Percentiles rank a stretch among this genome's conserved stretches.
These are phyloP conservation scores for Cinnamomum micranthum DNA, from an alignment of 164 flowering plant genomes.

Conservation along the genomic window DNA sequence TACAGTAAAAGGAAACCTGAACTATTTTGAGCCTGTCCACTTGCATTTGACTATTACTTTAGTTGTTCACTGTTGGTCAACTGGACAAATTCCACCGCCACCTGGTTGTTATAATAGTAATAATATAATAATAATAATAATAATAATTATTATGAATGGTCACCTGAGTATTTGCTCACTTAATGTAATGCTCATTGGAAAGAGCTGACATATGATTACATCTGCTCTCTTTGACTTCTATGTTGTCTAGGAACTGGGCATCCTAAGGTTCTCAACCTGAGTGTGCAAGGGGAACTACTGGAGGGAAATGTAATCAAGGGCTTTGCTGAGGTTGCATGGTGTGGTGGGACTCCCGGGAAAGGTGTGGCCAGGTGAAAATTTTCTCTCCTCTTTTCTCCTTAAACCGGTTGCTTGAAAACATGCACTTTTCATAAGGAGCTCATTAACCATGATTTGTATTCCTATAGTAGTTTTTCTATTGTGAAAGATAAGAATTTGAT, in stretches of 20 bases:
- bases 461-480: neutral
- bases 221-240: neutral
- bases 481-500: too few relatives aligned
- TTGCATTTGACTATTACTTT: too few relatives aligned
- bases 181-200: neutral
- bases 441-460: neutral
- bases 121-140: too few relatives aligned
- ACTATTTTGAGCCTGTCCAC: too few relatives aligned
- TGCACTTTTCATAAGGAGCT: neutral
- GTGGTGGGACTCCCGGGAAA: slow-evolving; percentile 97
- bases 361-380: slow-evolving; percentile 83
- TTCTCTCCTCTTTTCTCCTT: neutral
- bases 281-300: slow-evolving; percentile 78
- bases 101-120: too few relatives aligned
- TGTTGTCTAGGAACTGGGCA: slow-evolving; percentile 65
- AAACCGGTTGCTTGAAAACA: slow-evolving; percentile 3
- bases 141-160: too few relatives aligned
- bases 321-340: slow-evolving; percentile 88
- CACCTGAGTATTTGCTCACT: neutral
- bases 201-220: neutral
- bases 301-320: slow-evolving; percentile 87
- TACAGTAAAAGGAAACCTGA: too few relatives aligned
- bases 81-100: too few relatives aligned
- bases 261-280: slow-evolving; percentile 89
- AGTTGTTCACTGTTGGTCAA: too few relatives aligned